Base-by-base conservation (phyloP, 768 basidiomycete genomes). In the Leccinum longicurvipes region DNA sequence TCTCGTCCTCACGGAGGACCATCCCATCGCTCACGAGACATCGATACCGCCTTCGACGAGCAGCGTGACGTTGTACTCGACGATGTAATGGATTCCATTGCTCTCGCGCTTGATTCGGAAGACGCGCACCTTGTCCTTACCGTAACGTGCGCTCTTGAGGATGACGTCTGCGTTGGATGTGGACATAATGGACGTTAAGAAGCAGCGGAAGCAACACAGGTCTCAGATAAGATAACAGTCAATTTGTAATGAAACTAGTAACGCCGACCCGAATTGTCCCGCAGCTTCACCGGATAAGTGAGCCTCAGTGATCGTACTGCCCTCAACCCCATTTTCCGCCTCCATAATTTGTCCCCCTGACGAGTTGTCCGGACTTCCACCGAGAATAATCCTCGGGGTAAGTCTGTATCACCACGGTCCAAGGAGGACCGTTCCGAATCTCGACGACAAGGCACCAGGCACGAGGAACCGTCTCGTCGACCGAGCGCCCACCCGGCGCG, bases 101-200 rank as follows among this genome's bases (percentile, higher is more conserved):
- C 76, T 82, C 48, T 84, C 80, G 10, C 93, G 80, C 21, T 95
- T 91, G 53, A 96, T 80, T 28, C 95, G 84, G 60, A 92, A 82
- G 42, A 98, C 88, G 23, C 93, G 82, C 15, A 98, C 82, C 60
- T 87, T 85, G 72, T 92, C 87, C 74, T 98, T 98, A 11, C 94
- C 94, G 64, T 94, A 92, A 24, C 84, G 82, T 1, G 90, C 86
- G 19, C 70, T 63, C 3, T 74, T 67, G 53, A 83, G 79, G 28
- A 55, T 51, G 9, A 55, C 61, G 44, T 67, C 47, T 44, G 63
- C 6, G 47, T 44, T 55, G 39, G 49, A 27, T 17, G 51, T 17
- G 21, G 67, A 25, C 66, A 82, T 56, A 80, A 63, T 24, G 24
- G 12, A 25, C 4, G 17, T n/a, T 19, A 8, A 6, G 41, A 21